Conservation (phyloP, 495 filamentous ascomycete genomes). For the Penicillium fimorum region DNA sequence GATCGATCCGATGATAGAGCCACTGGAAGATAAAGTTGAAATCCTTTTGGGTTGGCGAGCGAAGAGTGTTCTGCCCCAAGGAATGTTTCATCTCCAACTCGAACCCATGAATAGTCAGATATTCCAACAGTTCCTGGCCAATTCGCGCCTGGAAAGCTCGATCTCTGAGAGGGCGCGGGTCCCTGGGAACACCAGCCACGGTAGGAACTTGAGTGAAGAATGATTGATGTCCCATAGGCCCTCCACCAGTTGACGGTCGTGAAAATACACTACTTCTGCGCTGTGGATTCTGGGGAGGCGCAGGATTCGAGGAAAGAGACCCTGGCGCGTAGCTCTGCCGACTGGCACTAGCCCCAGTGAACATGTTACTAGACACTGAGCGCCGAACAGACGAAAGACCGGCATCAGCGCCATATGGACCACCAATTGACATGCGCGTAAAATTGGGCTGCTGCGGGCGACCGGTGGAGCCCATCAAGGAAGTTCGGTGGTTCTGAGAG, state of each 20-base stretch:
- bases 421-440: conserved; percentile 75
- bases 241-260: conserved; percentile 58
- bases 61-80: conserved; percentile 80
- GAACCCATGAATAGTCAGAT: conserved; percentile 85
- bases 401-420: conserved; percentile 65
- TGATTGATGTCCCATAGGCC: conserved; percentile 68
- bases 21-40: conserved; percentile 97
- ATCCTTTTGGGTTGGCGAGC: conserved; percentile 95
- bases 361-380: conserved; percentile 68
- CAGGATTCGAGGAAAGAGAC: conserved; percentile 47
- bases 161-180: conserved; percentile 88
- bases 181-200: conserved; percentile 73
- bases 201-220: conserved; percentile 86
- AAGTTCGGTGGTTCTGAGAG: conserved; percentile 74
- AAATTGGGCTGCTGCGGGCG: conserved; percentile 84
- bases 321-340: conserved; percentile 73
- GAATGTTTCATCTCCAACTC: conserved; percentile 96
- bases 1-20: conserved; percentile 93
- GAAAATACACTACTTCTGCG: conserved; percentile 87
- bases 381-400: conserved; percentile 85
- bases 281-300: conserved; percentile 47
- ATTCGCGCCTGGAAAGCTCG: conserved; percentile 75
- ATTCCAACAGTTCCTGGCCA: conserved; percentile 86
- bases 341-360: conserved; percentile 58
- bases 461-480: conserved; percentile 81